These are phyloP conservation scores for Asterophora lycoperdoides DNA, from an alignment of 768 basidiomycete genomes.

Conservation along the genomic window DNA sequence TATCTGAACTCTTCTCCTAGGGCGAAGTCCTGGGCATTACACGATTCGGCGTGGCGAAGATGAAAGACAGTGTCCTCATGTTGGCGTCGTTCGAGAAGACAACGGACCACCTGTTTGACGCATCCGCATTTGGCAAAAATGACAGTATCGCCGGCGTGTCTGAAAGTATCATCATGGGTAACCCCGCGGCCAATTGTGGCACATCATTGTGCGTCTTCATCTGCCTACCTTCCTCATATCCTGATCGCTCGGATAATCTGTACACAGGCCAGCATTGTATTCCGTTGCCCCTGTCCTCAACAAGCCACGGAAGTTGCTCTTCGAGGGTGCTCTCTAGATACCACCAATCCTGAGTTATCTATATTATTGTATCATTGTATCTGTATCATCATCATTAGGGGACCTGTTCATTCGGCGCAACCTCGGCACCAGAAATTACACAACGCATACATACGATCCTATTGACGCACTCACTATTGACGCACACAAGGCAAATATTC, in stretches of 20 bases:
- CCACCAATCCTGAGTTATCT: slow-evolving; percentile 1
- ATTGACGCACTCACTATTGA: background rate
- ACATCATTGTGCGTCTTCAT: slow-evolving; percentile 73
- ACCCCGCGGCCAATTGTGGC: slow-evolving; percentile 89
- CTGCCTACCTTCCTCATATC: background rate
- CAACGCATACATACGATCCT: background rate
- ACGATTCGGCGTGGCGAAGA: slow-evolving; percentile 97
- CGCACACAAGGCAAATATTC: background rate
- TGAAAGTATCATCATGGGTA: slow-evolving; percentile 99
- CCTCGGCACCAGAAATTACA: background rate
- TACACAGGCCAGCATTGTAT: slow-evolving; percentile 45
- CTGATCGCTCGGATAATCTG: slow-evolving; percentile 2
- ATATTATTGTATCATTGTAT: slow-evolving; percentile 10
- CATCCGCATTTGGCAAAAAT: slow-evolving; percentile 92
- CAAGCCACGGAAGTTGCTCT: slow-evolving; percentile 47
- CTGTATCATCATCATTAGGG: slow-evolving; percentile 4
- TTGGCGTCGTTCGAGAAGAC: slow-evolving; percentile 99
- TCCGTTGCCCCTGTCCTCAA: slow-evolving; percentile 40
- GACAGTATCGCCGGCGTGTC: slow-evolving; percentile 96
- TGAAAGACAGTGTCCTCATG: slow-evolving; percentile 99
- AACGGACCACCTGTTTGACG: slow-evolving; percentile 98
- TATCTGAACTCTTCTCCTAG: slow-evolving; percentile 32
- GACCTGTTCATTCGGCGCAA: background rate
- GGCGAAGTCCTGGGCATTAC: slow-evolving; percentile 98
- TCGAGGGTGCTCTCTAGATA: slow-evolving; percentile 41